Evolutionary conservation across 148 eudicot genomes (phyloP).

Genomic region (Rhododendron henanense): DNA sequence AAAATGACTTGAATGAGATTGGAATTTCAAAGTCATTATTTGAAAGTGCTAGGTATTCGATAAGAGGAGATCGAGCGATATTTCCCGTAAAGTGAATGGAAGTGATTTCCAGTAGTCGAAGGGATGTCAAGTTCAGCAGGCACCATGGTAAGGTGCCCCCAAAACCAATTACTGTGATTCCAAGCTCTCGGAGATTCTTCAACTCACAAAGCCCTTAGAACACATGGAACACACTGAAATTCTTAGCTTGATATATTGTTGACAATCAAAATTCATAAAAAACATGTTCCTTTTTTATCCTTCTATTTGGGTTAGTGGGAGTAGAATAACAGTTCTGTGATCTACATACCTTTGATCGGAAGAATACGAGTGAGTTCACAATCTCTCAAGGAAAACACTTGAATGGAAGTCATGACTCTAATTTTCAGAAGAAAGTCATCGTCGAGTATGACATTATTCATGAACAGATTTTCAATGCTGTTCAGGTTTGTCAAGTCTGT

Average conservation of each 20-base stretch:
- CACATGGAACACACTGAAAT: not conserved
- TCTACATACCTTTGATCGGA: not conserved
- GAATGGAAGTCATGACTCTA: not conserved
- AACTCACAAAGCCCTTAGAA: not conserved
- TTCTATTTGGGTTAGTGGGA: not conserved
- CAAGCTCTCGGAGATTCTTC: not conserved
- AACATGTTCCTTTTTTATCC: not conserved
- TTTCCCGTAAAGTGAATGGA: not conserved
- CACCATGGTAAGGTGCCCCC: not conserved
- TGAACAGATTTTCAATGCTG: not conserved
- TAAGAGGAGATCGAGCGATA: not conserved
- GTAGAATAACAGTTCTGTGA: not conserved
- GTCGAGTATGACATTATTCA: not conserved
- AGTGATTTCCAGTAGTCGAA: not conserved
- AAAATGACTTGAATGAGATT: slow-evolving; percentile 13
- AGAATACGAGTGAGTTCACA: not conserved
- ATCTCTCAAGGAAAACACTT: not conserved
- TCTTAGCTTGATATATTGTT: not conserved
- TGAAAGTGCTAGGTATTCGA: slow-evolving; percentile 1
- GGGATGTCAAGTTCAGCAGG: not conserved
- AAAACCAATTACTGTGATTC: not conserved
- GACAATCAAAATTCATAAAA: not conserved
- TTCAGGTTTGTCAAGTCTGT: no score
- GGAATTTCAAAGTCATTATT: slow-evolving; percentile 6
- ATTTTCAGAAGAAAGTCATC: not conserved